A percentile compares a stretch with the other conserved stretches of the same genome.
Conservation (phyloP, 2,329 filamentous ascomycete species). For the Colletotrichum sp. region DNA sequence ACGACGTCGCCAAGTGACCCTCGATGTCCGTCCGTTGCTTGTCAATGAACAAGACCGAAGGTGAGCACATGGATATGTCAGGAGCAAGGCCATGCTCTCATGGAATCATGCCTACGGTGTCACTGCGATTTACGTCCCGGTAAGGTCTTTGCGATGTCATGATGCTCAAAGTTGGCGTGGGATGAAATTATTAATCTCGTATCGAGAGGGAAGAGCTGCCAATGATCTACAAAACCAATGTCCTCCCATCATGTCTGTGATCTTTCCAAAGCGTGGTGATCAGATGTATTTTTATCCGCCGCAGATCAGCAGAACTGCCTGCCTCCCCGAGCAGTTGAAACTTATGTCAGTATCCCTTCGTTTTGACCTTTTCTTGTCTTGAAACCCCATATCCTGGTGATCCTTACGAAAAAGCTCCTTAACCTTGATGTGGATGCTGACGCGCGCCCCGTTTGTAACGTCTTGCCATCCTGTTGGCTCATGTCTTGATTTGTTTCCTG, state of each 20-base stretch:
- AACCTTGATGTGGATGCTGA: neutral
- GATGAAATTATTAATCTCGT: conserved; percentile 10
- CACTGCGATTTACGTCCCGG: neutral
- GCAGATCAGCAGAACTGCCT: neutral
- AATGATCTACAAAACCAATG: conserved; percentile 17
- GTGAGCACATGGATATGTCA: neutral
- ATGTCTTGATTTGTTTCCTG: neutral
- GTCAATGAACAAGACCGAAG: neutral
- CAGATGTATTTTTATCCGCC: neutral
- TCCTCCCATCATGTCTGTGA: conserved; percentile 1
- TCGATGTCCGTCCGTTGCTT: fast-evolving
- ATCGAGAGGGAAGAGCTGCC: neutral
- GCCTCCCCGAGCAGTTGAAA: neutral
- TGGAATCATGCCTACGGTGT: neutral
- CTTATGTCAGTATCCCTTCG: neutral
- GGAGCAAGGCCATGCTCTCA: neutral
- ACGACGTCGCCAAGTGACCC: neutral
- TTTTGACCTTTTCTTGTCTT: neutral
- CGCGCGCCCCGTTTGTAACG: neutral
- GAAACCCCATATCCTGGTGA: neutral
- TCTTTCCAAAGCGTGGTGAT: conserved; percentile 8
- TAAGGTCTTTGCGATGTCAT: neutral
- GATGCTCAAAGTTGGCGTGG: neutral
- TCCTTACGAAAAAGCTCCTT: neutral
- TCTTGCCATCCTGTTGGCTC: neutral